Conservation (phyloP, 2,329 filamentous ascomycete species). For the Penicillium capsulatum region DNA sequence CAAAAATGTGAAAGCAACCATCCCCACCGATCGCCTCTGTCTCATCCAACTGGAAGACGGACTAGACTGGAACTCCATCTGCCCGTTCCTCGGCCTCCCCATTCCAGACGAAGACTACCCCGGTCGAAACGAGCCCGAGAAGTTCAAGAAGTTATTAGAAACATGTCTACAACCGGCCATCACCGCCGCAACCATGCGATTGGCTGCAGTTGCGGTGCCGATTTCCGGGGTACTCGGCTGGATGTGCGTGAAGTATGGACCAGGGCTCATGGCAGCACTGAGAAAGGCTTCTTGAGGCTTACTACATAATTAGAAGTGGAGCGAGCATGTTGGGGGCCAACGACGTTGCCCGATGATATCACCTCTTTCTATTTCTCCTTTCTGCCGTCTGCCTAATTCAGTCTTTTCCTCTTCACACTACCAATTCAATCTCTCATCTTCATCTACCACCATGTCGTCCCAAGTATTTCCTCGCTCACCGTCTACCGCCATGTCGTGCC, state of each 20-base stretch:
- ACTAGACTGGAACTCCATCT: slow-evolving; percentile 23
- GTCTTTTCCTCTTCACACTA: too few species aligned
- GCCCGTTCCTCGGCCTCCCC: slow-evolving; percentile 20
- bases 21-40: slow-evolving; percentile 19
- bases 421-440: too few species aligned
- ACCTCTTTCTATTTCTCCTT: too few species aligned
- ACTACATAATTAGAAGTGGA: too few species aligned
- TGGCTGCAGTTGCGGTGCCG: slow-evolving; percentile 11
- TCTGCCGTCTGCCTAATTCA: too few species aligned
- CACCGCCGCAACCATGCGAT: slow-evolving; percentile 10
- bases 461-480: too few species aligned
- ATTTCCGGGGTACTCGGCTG: slow-evolving; percentile 14
- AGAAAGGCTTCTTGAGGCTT: not conserved
- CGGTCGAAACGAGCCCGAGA: slow-evolving; percentile 19
- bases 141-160: slow-evolving; percentile 14
- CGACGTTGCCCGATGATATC: too few species aligned
- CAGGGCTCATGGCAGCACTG: slow-evolving; percentile 3
- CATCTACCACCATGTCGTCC: too few species aligned
- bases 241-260: slow-evolving; percentile 8
- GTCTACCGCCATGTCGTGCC: too few species aligned
- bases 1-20: slow-evolving; percentile 13
- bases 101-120: slow-evolving; percentile 21
- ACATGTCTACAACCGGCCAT: slow-evolving; percentile 12
- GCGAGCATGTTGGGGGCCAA: too few species aligned
- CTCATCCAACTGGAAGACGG: slow-evolving; percentile 21